These are phyloP conservation scores for Diaporthe vexans DNA, from an alignment of 2,329 filamentous ascomycete genomes.

Conservation along the genomic window DNA sequence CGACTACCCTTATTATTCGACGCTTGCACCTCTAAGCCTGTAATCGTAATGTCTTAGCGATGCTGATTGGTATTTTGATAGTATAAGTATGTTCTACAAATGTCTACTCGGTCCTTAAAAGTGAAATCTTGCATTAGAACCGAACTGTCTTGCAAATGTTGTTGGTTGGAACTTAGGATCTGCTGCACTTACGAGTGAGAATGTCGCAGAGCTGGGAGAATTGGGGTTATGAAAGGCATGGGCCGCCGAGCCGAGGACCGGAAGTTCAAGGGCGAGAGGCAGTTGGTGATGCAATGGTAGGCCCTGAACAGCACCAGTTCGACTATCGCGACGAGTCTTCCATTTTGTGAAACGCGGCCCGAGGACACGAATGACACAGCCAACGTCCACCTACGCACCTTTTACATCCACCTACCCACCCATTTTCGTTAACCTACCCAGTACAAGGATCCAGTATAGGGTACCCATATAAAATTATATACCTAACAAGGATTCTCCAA, in stretches of 20 bases:
- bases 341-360: neutral
- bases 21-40: fast-evolving
- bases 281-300: neutral
- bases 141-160: neutral
- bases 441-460: too few species aligned
- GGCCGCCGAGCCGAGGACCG: neutral
- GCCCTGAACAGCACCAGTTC: neutral
- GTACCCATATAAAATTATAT: too few species aligned
- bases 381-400: too few species aligned
- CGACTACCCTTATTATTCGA: fast-evolving
- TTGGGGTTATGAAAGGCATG: neutral
- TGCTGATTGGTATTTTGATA: neutral
- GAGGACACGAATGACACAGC: too few species aligned
- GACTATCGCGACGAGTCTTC: neutral
- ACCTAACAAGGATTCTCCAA: too few species aligned
- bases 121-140: neutral
- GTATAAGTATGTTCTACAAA: neutral
- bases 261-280: neutral
- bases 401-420: too few species aligned
- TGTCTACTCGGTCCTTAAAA: neutral
- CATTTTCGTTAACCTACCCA: too few species aligned
- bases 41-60: fast-evolving
- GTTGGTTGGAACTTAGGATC: neutral
- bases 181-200: neutral
- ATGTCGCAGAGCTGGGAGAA: neutral